phyloP scores from a whole-genome alignment of 495 filamentous ascomycete species.

The Viridothelium virens region DNA sequence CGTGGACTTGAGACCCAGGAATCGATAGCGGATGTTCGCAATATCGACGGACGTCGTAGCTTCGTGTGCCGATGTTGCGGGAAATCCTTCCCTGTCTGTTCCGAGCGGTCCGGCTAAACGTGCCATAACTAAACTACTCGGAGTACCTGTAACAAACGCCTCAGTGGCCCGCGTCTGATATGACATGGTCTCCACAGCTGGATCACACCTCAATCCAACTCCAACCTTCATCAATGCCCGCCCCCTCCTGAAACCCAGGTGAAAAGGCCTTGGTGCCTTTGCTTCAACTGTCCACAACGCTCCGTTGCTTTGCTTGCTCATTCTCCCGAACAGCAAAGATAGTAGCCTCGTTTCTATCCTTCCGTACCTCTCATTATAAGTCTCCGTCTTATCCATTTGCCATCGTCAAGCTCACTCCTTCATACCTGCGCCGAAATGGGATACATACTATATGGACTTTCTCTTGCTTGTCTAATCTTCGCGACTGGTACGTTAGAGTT shows the following conservation, averaged over 20 bases:
- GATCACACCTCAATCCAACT: neutral
- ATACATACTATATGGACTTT: slow-evolving; percentile 68
- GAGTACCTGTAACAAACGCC: neutral
- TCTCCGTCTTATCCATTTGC: slow-evolving; percentile 21
- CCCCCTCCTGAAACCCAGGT: neutral
- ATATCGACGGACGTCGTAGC: neutral
- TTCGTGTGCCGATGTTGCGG: slow-evolving; percentile 1
- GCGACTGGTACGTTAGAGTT: slow-evolving; percentile 33
- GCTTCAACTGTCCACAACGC: neutral
- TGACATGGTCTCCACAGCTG: slow-evolving; percentile 4
- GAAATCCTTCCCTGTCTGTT: neutral
- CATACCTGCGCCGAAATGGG: slow-evolving; percentile 64
- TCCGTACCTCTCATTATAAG: slow-evolving; percentile 37
- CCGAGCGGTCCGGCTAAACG: neutral
- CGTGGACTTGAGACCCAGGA: neutral
- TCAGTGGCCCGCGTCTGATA: neutral
- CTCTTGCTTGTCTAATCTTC: slow-evolving; percentile 42
- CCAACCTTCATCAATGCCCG: neutral
- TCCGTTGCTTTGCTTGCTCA: neutral
- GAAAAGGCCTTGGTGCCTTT: slow-evolving; percentile 5
- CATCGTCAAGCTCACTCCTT: slow-evolving; percentile 70
- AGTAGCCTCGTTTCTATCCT: neutral
- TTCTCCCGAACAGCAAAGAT: neutral
- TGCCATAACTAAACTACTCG: neutral
- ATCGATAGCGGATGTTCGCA: neutral